Base-by-base conservation (phyloP, 1,284 basidiomycete species). In the Apiotrichum sp. region DNA sequence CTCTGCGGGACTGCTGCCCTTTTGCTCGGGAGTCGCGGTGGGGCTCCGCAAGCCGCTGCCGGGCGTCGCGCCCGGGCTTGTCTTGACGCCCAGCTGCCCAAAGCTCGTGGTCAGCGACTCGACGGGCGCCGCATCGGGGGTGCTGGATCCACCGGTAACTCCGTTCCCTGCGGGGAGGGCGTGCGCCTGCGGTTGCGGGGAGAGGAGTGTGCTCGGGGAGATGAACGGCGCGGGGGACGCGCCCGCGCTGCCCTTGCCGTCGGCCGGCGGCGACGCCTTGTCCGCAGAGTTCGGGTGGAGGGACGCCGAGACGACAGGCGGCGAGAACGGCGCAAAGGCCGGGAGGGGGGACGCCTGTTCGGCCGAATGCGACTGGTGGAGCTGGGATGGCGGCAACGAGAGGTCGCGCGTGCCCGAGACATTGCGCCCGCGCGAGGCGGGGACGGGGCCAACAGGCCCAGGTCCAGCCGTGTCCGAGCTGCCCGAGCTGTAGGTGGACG, bases 301-400 rank as follows among this genome's bases (percentile, higher is more conserved):
- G 47, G 52, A 61, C 7, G 55, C 52, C 11, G 53, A 51, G 29
- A 57, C 62, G 31, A 48, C 59, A 14, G 65, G 62, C 4, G 69
- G 67, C 6, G 69, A 69, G 58, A 72, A 74, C 0, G 72, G 72
- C 33, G 68, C 66, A 52, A 74, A 74, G 13, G 68, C 57, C 2
- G 68, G 69, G n/a, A 72, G 55, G n/a, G 66, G 65, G 3, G 65
- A 65, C 32, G 61, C 11, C n/a, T 32, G 42, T 22, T 48, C 47
- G 31, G 49, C 47, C 10, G 52, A 49, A 41, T 56, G 54, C 34
- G 52, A 53, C 40, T 54, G 46, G 33, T 52, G 52, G 32, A 60
- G 49, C 35, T 54, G 46, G 4, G 46, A 52, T 7, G 57, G 45
- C 13, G 52, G 52, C 47, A 62, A 42, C 1, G 50, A 55, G 22